Base-by-base conservation (phyloP, 176 grass and related monocot species). In the Aegilops tauschii region DNA sequence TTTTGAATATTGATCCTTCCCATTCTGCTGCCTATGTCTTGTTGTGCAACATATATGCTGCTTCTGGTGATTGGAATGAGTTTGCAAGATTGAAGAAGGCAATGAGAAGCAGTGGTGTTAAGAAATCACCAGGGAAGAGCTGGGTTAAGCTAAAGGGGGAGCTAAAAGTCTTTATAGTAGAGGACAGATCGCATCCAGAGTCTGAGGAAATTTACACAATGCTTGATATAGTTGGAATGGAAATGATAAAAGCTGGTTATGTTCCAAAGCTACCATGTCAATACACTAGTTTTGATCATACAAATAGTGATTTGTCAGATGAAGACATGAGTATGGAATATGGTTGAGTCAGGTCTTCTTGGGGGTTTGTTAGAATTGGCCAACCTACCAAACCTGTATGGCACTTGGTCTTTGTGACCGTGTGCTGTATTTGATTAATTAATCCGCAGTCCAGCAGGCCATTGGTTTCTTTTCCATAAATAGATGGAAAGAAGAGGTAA, bases 41-140 rank as follows among this genome's bases (percentile, higher is more conserved):
- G 37, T 77, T 98, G 80, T 96, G 90, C 35, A 96, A 94, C 87
- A 90, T 96, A 93, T 90, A 96, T 85, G 93, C 96, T 42, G 82
- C 91, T 88, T 93, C 91, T 83, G 96, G 92, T 59, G 86, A 98
- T 50, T 98, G 96, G 96, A 13, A 91, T 7, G 90, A 94, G 61
- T 93, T 91, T 49, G 88, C 87, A 81, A 91, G 75, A 77, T 75
- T 90, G 79, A 94, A 91, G 84, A 96, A 87, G 74, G 74, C 76
- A 29, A 92, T 96, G 90, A 88, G 88, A 83, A 90, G 83, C 61
- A 86, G 65, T 34, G 92, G 94, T 84, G 87, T 91, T 81, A 85
- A 86, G 25, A 98, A 98, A 83, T 89, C 76, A 45, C 90, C 92
- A 68, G 96, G 96, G 52, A 94, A 91, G 79, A 96, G 93, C 85